phyloP scores from a whole-genome alignment of 139 green algal species.

The Chlorella ohadii region DNA sequence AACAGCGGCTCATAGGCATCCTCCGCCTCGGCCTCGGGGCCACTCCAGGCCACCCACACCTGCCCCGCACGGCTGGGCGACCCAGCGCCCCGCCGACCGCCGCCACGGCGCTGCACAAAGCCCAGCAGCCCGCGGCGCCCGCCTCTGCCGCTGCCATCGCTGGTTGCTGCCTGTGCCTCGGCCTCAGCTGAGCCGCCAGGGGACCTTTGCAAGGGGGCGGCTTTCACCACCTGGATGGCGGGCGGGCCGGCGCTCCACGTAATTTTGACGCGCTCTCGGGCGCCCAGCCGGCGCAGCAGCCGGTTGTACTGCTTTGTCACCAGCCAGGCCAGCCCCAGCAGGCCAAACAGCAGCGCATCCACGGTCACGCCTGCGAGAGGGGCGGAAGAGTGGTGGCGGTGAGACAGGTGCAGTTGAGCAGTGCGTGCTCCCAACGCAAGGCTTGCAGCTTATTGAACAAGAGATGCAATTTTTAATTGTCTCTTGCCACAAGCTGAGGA shows the following conservation, averaged over 20 bases:
- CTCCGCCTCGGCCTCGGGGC: background rate
- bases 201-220: background rate
- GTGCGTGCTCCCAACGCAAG: no score
- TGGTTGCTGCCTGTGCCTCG: background rate
- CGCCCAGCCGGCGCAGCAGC: conserved; percentile 39
- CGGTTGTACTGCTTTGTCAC: conserved; percentile 26
- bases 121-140: background rate
- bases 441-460: no score
- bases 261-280: conserved; percentile 47
- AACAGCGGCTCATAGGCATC: conserved; percentile 3
- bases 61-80: background rate
- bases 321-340: conserved; percentile 53
- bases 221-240: conserved; percentile 1
- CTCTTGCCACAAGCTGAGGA: no score
- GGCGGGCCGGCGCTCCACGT: conserved; percentile 30
- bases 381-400: background rate
- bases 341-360: conserved; percentile 50
- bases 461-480: no score
- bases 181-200: background rate
- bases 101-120: background rate
- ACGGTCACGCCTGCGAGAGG: conserved; percentile 36
- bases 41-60: conserved; percentile 3
- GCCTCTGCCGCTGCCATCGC: background rate
- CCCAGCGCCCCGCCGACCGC: background rate
- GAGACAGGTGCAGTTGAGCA: no score